Evolutionary conservation across 306 rosid species (phyloP).

Genomic region (Begonia masoniana): DNA sequence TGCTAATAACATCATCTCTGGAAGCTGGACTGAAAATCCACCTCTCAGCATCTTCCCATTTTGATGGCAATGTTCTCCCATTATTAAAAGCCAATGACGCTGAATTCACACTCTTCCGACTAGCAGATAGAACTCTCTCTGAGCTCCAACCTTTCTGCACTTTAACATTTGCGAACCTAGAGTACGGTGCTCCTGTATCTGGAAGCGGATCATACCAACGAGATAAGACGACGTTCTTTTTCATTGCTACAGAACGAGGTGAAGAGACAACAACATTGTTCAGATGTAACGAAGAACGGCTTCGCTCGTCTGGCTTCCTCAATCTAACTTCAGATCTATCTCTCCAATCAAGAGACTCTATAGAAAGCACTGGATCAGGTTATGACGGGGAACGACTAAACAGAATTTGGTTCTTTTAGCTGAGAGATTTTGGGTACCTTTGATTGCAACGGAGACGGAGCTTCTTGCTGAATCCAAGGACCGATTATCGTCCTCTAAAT

Average conservation of each 20-base stretch:
- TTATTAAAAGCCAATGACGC: conserved; percentile 48
- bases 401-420: neutral
- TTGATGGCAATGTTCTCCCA: conserved; percentile 87
- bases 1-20: conserved; percentile 43
- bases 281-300: conserved; percentile 92
- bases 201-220: conserved; percentile 55
- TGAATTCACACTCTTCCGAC: conserved; percentile 38
- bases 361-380: conserved; percentile 5
- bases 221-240: conserved; percentile 37
- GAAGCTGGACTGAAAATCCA: conserved; percentile 95
- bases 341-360: conserved; percentile 85
- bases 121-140: conserved; percentile 63
- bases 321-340: conserved; percentile 65
- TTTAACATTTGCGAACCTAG: conserved; percentile 39
- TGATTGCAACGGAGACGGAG: conserved; percentile 86
- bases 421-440: conserved; percentile 29
- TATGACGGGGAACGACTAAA: neutral
- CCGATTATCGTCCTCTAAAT: conserved; percentile 37
- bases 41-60: conserved; percentile 99
- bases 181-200: conserved; percentile 82
- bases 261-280: conserved; percentile 66
- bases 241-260: conserved; percentile 60
- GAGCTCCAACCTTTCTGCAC: conserved; percentile 96
- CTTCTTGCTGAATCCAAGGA: conserved; percentile 61
- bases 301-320: conserved; percentile 53